Percentiles rank a stretch among this genome's conserved stretches.
Evolutionary conservation across 176 grass and related monocot genomes (phyloP).

Genomic region (Juncus inflexus): DNA sequence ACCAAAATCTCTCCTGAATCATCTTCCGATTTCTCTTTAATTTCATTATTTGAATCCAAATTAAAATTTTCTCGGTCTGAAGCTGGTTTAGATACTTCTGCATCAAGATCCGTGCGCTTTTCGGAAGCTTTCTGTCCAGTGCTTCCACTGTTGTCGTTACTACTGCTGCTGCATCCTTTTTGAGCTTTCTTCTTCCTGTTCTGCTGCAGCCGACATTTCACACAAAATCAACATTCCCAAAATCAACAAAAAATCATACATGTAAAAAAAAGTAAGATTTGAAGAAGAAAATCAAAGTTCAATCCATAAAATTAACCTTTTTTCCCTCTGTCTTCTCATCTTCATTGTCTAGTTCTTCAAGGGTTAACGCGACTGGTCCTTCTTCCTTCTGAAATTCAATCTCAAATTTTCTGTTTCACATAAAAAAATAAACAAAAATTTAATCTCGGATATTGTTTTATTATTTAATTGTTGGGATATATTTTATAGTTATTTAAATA

Average conservation of each 20-base stretch:
- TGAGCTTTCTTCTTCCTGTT: slow-evolving; percentile 95
- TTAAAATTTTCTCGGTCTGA: slow-evolving; percentile 6
- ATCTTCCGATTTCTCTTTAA: too few relatives aligned
- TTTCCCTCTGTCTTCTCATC: too few relatives aligned
- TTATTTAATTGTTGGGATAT: too few relatives aligned
- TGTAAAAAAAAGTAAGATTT: neutral
- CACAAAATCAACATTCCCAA: slow-evolving; percentile 27
- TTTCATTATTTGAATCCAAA: too few relatives aligned
- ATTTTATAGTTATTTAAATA: too few relatives aligned
- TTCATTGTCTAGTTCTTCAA: too few relatives aligned
- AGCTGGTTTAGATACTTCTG: slow-evolving; percentile 29
- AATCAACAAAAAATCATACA: neutral
- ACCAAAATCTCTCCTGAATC: too few relatives aligned
- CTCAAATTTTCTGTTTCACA: too few relatives aligned
- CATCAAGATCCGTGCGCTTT: slow-evolving; percentile 35
- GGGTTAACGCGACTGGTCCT: too few relatives aligned
- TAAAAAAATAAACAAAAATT: too few relatives aligned
- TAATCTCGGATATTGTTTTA: too few relatives aligned
- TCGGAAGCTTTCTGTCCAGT: slow-evolving; percentile 33
- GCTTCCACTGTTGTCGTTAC: slow-evolving; percentile 18
- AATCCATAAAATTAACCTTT: slow-evolving; percentile 67
- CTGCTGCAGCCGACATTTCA: slow-evolving; percentile 58
- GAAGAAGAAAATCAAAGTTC: neutral
- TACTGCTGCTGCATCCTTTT: slow-evolving; percentile 31
- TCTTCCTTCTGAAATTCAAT: too few relatives aligned